Evolutionary conservation across 2,329 filamentous ascomycete genomes (phyloP).

Genomic region (Botrytis pseudocinerea): DNA sequence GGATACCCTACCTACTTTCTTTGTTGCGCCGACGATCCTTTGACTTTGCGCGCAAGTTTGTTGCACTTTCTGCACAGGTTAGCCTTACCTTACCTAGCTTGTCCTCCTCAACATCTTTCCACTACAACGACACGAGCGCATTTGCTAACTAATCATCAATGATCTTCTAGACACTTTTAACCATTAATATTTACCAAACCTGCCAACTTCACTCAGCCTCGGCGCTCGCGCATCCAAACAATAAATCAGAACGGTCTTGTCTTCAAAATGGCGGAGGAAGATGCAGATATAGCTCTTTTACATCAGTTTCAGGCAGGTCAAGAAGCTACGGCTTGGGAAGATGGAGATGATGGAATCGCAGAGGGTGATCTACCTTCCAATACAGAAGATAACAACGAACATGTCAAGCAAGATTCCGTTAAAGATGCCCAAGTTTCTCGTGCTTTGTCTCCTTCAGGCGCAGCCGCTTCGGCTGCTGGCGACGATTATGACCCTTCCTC

Average conservation of each 20-base stretch:
- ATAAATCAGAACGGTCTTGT: slow-evolving; percentile 17
- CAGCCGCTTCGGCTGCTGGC: slow-evolving; percentile 38
- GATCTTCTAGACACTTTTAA: not conserved
- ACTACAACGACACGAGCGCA: not conserved
- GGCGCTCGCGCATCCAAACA: slow-evolving; percentile 7
- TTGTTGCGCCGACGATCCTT: slow-evolving; percentile 14
- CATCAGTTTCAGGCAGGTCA: slow-evolving; percentile 42
- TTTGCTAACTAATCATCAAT: not conserved
- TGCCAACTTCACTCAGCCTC: not conserved
- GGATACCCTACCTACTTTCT: not conserved
- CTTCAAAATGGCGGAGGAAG: slow-evolving; percentile 41
- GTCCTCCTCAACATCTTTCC: not conserved
- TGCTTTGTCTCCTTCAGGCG: slow-evolving; percentile 41
- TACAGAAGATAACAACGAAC: slow-evolving; percentile 42
- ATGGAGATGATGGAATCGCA: slow-evolving; percentile 35
- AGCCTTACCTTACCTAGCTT: not conserved
- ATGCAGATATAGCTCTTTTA: slow-evolving; percentile 43
- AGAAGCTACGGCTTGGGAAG: slow-evolving; percentile 39
- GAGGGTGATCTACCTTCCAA: slow-evolving; percentile 40
- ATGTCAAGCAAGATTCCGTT: slow-evolving; percentile 42
- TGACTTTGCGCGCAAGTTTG: slow-evolving; percentile 13
- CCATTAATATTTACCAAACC: not conserved
- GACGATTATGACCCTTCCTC: slow-evolving; percentile 41
- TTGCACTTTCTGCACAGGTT: not conserved
- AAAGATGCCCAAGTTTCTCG: slow-evolving; percentile 43